Conservation (phyloP, 345 rosid genomes). For the Excoecaria agallocha region DNA sequence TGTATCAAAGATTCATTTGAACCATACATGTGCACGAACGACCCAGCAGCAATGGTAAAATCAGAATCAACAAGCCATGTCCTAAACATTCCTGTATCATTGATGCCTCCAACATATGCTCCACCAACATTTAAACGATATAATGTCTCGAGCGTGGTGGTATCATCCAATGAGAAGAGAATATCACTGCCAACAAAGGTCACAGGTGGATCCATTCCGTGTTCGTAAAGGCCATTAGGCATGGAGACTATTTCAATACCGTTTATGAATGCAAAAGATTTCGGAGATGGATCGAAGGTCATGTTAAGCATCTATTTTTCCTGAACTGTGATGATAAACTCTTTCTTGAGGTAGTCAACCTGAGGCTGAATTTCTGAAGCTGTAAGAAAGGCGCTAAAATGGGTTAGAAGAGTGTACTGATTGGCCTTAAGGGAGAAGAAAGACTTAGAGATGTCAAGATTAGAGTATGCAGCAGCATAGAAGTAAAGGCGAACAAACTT, state of each 20-base stretch:
- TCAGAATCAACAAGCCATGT: not conserved
- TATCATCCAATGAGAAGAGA: constrained; percentile 3
- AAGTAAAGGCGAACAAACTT: constrained; percentile 30
- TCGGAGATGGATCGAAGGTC: not conserved
- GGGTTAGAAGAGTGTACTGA: not conserved
- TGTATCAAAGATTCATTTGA: not conserved
- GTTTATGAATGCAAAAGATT: constrained; percentile 8
- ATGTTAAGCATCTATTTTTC: not conserved
- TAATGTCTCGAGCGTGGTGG: constrained; percentile 22
- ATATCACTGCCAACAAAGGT: not conserved
- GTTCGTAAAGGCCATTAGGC: not conserved
- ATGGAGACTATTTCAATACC: constrained; percentile 6
- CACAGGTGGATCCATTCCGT: not conserved
- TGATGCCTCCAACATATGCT: not conserved
- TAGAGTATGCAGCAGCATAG: constrained; percentile 6
- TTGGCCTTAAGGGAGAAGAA: constrained; percentile 6
- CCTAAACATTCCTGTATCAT: constrained; percentile 5
- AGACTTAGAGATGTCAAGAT: not conserved
- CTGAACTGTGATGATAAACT: not conserved
- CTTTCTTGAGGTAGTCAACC: not conserved
- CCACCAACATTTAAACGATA: constrained; percentile 5
- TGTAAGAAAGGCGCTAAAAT: constrained; percentile 15
- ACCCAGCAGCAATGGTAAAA: not conserved
- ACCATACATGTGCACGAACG: not conserved
- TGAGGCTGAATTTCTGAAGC: not conserved